Evolutionary conservation across 768 basidiomycete genomes (phyloP).

Genomic region (Tylopilus rubrobrunneus): DNA sequence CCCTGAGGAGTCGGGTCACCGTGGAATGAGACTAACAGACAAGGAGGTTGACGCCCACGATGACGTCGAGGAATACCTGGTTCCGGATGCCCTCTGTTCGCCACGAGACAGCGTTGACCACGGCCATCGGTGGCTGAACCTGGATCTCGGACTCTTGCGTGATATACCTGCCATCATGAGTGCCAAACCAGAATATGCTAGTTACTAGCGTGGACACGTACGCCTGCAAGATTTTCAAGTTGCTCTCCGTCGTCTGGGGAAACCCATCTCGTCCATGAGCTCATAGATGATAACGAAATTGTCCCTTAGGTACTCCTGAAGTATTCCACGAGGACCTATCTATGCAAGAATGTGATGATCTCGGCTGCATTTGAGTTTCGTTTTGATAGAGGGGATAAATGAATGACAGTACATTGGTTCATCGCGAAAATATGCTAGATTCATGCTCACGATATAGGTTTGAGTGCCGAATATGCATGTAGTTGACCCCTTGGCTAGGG

Average conservation of each 20-base stretch:
- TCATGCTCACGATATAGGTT: constrained; percentile 84
- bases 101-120: constrained; percentile 76
- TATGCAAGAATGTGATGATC: constrained; percentile 94
- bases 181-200: background rate
- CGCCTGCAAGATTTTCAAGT: constrained; percentile 84
- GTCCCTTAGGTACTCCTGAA: constrained; percentile 99
- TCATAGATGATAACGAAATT: constrained; percentile 97
- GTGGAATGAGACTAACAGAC: too few relatives aligned
- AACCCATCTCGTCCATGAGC: constrained; percentile 98
- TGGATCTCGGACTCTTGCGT: constrained; percentile 96
- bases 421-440: background rate
- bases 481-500: constrained; percentile 92
- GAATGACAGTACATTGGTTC: background rate
- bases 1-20: too few relatives aligned
- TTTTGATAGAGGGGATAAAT: constrained; percentile 71
- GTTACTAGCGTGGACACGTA: constrained; percentile 33
- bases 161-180: constrained; percentile 65
- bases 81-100: too few relatives aligned
- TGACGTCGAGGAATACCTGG: too few relatives aligned
- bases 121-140: constrained; percentile 90
- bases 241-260: constrained; percentile 96
- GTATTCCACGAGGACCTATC: constrained; percentile 93
- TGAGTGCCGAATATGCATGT: constrained; percentile 97
- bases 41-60: too few relatives aligned
- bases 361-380: constrained; percentile 95